Percentiles rank a stretch among this genome's conserved stretches.
Evolutionary conservation across 2,329 filamentous ascomycete species (phyloP).

Genomic region (Sclerotinia spermophila): DNA sequence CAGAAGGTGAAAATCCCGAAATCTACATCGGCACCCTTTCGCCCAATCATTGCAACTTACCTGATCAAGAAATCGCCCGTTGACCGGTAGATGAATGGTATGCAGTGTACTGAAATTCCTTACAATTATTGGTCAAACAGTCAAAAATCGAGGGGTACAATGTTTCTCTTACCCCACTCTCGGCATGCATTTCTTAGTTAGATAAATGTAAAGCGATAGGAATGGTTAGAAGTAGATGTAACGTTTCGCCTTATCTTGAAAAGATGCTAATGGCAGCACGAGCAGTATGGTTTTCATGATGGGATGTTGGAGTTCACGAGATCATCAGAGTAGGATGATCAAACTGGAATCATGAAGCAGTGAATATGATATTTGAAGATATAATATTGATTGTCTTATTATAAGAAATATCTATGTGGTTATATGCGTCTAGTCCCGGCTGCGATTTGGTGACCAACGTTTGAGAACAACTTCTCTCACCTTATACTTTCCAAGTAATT

Average conservation of each 20-base stretch:
- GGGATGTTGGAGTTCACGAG: not conserved
- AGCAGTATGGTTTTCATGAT: not conserved
- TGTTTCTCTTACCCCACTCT: constrained; percentile 10
- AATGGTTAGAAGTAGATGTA: constrained; percentile 6
- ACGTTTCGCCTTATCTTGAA: not conserved
- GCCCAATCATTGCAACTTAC: not conserved
- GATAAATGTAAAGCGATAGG: not conserved
- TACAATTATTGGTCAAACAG: not conserved
- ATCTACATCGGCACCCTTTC: not conserved
- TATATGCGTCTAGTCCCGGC: not conserved
- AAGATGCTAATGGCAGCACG: not conserved
- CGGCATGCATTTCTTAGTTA: not conserved
- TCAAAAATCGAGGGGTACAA: not conserved
- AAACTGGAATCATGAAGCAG: not conserved
- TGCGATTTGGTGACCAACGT: constrained; percentile 78
- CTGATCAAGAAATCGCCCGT: not conserved
- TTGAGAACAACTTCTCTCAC: constrained; percentile 77
- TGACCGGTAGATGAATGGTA: not conserved
- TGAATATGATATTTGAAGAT: not conserved
- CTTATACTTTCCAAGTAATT: constrained; percentile 64
- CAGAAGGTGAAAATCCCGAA: not conserved
- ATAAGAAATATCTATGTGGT: not conserved
- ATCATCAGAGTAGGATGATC: not conserved
- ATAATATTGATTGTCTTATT: not conserved
- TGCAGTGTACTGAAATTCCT: not conserved